A percentile compares a stretch with the other conserved stretches of the same genome.
phyloP scores from a whole-genome alignment of 306 rosid genomes.

The Prinsepia uniflora region DNA sequence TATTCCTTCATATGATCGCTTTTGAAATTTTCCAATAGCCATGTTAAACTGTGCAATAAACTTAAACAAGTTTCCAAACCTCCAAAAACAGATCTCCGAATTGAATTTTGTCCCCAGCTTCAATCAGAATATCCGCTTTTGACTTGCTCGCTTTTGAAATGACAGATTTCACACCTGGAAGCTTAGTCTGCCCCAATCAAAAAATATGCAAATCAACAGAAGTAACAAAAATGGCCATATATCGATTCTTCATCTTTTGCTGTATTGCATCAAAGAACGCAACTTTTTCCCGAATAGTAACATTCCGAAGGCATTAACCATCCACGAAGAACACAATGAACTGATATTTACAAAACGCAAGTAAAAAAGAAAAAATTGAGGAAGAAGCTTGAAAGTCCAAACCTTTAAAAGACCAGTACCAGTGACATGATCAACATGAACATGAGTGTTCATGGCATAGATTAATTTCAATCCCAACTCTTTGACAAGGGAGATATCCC shows the following conservation, averaged over 20 bases:
- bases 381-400: not conserved
- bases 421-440: slow-evolving; percentile 97
- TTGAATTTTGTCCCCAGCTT: slow-evolving; percentile 52
- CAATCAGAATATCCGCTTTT: slow-evolving; percentile 61
- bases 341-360: not conserved
- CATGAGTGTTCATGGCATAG: slow-evolving; percentile 90
- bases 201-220: slow-evolving; percentile 18
- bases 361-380: not conserved
- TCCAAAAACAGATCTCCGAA: slow-evolving; percentile 80
- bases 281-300: not conserved
- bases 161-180: slow-evolving; percentile 66
- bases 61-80: slow-evolving; percentile 36
- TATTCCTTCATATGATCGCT: too few species aligned
- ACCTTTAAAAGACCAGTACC: slow-evolving; percentile 93
- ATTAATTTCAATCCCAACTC: slow-evolving; percentile 72
- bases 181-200: slow-evolving; percentile 46
- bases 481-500: slow-evolving; percentile 68
- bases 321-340: not conserved
- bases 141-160: slow-evolving; percentile 86
- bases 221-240: not conserved
- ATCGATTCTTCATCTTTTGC: not conserved
- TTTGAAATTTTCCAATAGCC: not conserved
- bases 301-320: not conserved
- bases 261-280: not conserved
- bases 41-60: not conserved